Percentiles rank a stretch among this genome's conserved stretches.
Evolutionary conservation across 192 early-diverging fungal genomes (phyloP).

Genomic region (Geranomyces variabilis): DNA sequence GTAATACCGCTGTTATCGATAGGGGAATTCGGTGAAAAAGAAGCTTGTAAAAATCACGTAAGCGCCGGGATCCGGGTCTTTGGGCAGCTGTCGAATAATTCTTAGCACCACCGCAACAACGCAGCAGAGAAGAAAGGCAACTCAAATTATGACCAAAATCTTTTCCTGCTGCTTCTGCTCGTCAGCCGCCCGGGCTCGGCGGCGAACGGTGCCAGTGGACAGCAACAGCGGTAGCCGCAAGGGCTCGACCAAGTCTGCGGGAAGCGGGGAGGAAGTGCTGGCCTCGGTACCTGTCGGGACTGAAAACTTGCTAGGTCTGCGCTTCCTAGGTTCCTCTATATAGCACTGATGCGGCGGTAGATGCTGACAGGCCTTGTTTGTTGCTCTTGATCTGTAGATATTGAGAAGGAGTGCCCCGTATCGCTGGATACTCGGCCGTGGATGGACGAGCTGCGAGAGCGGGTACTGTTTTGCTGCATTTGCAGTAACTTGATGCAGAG

Average conservation of each 20-base stretch:
- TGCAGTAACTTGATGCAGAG: neutral
- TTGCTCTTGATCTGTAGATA: neutral
- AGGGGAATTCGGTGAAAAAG: too few relatives aligned
- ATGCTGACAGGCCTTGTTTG: neutral
- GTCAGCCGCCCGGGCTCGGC: neutral
- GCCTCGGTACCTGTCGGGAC: neutral
- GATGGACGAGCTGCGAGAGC: conserved; percentile 31
- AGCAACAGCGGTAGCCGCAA: neutral
- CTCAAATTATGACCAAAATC: too few relatives aligned
- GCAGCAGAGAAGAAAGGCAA: too few relatives aligned
- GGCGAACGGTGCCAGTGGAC: neutral
- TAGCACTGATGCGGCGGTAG: neutral
- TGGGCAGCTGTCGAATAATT: too few relatives aligned
- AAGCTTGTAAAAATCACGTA: too few relatives aligned
- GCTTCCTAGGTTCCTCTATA: neutral
- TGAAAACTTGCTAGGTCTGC: conserved; percentile 7
- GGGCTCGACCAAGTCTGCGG: neutral
- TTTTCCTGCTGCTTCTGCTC: neutral
- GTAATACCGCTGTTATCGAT: too few relatives aligned
- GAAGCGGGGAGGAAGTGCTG: neutral
- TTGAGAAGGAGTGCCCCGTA: conserved; percentile 32
- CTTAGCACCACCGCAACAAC: too few relatives aligned
- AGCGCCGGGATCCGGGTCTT: too few relatives aligned
- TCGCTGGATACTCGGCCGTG: conserved; percentile 16
- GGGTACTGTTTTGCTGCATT: neutral